These are phyloP conservation scores for Termitomyces sp. DNA, from an alignment of 768 basidiomycete genomes.

Conservation along the genomic window DNA sequence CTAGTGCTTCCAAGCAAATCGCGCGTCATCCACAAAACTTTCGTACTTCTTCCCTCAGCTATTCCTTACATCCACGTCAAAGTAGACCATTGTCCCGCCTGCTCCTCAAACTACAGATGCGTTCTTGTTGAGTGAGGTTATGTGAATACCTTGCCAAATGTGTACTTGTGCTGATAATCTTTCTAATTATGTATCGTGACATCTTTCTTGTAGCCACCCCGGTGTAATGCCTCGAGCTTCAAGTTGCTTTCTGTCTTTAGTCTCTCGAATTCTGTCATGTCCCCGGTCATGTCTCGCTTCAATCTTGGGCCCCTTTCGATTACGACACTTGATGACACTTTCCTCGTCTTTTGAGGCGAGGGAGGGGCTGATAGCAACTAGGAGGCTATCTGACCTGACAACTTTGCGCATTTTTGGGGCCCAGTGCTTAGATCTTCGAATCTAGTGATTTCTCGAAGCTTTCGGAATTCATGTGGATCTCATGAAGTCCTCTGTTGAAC, in stretches of 20 bases:
- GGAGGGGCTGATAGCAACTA: too few relatives aligned
- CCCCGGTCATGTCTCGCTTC: neutral
- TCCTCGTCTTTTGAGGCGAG: constrained; percentile 4
- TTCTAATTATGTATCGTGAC: neutral
- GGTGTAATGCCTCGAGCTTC: neutral
- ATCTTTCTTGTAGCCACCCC: neutral
- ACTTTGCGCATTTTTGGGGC: neutral
- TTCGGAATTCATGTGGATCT: neutral
- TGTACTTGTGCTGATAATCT: neutral
- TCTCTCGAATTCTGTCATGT: constrained; percentile 1
- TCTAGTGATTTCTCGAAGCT: neutral
- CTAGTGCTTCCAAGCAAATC: neutral
- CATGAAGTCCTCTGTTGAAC: neutral
- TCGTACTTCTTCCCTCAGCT: neutral
- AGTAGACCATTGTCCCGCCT: neutral
- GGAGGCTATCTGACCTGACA: neutral
- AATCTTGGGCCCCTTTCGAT: neutral
- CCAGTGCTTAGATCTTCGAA: neutral
- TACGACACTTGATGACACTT: neutral
- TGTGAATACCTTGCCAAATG: neutral
- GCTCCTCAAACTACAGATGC: neutral
- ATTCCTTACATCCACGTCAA: neutral
- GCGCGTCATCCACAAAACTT: neutral
- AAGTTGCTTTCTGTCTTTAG: neutral
- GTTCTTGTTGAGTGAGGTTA: neutral